phyloP scores from a whole-genome alignment of 2,329 filamentous ascomycete genomes.

The Lasiodiplodia hormozganensis region DNA sequence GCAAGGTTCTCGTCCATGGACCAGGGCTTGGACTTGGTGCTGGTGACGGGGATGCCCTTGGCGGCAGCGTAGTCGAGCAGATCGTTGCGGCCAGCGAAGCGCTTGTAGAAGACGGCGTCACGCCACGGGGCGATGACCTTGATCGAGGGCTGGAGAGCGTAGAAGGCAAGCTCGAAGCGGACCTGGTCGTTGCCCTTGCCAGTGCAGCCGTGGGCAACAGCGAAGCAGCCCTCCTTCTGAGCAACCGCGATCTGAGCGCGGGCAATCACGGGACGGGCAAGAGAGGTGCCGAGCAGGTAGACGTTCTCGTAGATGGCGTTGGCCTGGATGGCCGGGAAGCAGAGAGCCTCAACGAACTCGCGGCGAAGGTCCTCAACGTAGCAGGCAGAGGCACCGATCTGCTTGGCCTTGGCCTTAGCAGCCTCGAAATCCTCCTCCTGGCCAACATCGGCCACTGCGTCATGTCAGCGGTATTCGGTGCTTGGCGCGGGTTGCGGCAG shows the following conservation, averaged over 20 bases:
- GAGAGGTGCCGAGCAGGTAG: conserved; percentile 66
- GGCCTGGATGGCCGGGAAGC: conserved; percentile 80
- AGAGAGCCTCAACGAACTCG: conserved; percentile 82
- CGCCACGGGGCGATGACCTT: conserved; percentile 80
- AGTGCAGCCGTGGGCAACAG: conserved; percentile 56
- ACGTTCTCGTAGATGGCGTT: conserved; percentile 66
- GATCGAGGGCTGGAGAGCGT: conserved; percentile 68
- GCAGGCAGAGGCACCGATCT: conserved; percentile 72
- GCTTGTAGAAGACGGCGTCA: conserved; percentile 71
- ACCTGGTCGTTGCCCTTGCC: conserved; percentile 68
- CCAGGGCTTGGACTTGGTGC: conserved; percentile 76
- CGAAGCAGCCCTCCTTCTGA: conserved; percentile 65
- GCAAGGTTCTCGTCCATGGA: conserved; percentile 74
- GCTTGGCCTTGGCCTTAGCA: conserved; percentile 74
- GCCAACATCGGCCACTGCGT: conserved; percentile 56
- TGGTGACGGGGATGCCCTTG: conserved; percentile 73
- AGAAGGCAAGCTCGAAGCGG: conserved; percentile 69
- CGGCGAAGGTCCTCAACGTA: conserved; percentile 69
- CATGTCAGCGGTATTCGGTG: conserved; percentile 15
- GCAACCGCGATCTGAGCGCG: conserved; percentile 70
- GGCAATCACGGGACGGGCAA: conserved; percentile 75
- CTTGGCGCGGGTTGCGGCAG: conserved; percentile 55
- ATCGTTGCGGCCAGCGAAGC: conserved; percentile 74
- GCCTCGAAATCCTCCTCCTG: conserved; percentile 74
- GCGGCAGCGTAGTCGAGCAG: conserved; percentile 74